phyloP scores from a whole-genome alignment of 768 basidiomycete species.

The Russula sp. region DNA sequence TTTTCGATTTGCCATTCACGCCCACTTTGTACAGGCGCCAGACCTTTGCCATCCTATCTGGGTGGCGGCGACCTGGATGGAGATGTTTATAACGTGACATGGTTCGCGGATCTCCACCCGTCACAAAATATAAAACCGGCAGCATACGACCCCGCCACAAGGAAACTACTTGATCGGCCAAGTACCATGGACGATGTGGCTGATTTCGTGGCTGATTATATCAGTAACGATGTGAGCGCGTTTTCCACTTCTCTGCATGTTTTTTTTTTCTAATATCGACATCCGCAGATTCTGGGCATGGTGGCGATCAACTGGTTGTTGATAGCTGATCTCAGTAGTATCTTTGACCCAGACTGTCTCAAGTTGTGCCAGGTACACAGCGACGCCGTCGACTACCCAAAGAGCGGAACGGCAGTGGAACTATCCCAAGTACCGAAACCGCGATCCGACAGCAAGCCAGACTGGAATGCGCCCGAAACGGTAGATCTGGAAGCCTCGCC shows the following conservation, averaged over 20 bases:
- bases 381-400: conserved; percentile 62
- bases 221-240: conserved; percentile 43
- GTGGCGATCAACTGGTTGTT: conserved; percentile 59
- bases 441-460: conserved; percentile 39
- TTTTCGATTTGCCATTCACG: neutral
- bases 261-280: neutral
- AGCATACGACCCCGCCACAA: conserved; percentile 42
- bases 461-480: conserved; percentile 65
- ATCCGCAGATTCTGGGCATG: conserved; percentile 48
- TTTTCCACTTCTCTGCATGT: neutral
- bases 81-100: conserved; percentile 47
- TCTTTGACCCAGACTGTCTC: conserved; percentile 48
- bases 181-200: conserved; percentile 61
- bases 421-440: conserved; percentile 39
- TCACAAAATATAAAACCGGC: conserved; percentile 35
- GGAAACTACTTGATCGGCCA: conserved; percentile 39
- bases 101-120: conserved; percentile 27
- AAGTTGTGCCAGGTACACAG: conserved; percentile 53
- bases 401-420: conserved; percentile 37
- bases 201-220: conserved; percentile 65
- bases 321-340: conserved; percentile 52
- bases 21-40: conserved; percentile 36
- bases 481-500: conserved; percentile 26
- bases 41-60: conserved; percentile 56
- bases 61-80: conserved; percentile 72